Base-by-base conservation (phyloP, 2,329 filamentous ascomycete species). In the Cordyceps sp. region DNA sequence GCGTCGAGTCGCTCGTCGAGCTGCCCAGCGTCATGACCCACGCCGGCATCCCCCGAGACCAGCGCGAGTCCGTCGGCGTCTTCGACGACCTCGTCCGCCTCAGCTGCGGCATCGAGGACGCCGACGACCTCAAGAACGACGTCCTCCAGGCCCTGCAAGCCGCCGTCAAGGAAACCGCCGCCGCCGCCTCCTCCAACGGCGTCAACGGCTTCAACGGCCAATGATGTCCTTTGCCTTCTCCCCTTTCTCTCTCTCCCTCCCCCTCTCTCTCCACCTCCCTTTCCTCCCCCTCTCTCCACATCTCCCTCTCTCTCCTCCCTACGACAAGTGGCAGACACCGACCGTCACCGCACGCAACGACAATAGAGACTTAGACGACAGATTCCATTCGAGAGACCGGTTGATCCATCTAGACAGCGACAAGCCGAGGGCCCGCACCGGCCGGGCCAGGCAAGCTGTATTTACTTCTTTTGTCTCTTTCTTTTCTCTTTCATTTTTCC, bases 21-120 rank as follows among this genome's bases (percentile, higher is more conserved):
- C 73, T 98, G 3, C 90, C 90, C 16, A 82, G 81, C 46, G 82
- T 76, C 58, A 98, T 98, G 90, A 98, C 90, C 14, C 90, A 98
- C 56, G 82, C 85, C 17, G 90, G 88, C 36, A 98, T 98, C 42
- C 90, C 90, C 31, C 73, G 70, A 52, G 85, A 85, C 38, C 75
- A 93, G 63, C 69, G 90, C 36, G 90, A 98, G 66, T 79, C 78
- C 4, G 85, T 90, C 1, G 90, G 90, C 38, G 85, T 98, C 21
- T 96, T 77, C 48, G 90, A 98, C 50, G 90, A 98, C 54, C 69
- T 98, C 7, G 82, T 98, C 20, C 72, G 90, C 42, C 66, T 98
- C 37, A 93, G 84, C 66, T 94, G 85, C 52, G 90, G 90, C 47
- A 74, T 98, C 34, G 90, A 98, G 60, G 90, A 98, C 48, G 72